Percentiles rank a stretch among this genome's conserved stretches.
phyloP scores from a whole-genome alignment of 1,284 basidiomycete genomes.

The Cryptococcus sp. region DNA sequence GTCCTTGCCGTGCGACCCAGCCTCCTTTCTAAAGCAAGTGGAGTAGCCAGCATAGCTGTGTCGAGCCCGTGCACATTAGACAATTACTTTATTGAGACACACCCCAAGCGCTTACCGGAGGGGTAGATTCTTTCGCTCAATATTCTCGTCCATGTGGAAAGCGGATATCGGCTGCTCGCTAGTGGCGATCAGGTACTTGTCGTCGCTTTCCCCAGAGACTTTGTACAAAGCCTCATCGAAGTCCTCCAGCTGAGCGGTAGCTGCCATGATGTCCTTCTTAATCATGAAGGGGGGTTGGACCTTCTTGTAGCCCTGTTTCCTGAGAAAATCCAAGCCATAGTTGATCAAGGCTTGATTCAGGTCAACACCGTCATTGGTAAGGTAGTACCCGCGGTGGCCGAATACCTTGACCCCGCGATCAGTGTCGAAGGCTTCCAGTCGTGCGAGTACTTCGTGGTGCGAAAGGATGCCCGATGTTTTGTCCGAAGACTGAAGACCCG shows the following conservation, averaged over 20 bases:
- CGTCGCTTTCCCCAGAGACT: constrained; percentile 77
- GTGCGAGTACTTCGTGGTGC: constrained; percentile 93
- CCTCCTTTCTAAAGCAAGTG: constrained; percentile 99
- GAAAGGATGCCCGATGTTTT: constrained; percentile 72
- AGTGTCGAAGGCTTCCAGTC: constrained; percentile 91
- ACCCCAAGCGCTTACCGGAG: constrained; percentile 62
- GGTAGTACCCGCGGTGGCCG: constrained; percentile 94
- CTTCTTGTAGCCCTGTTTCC: constrained; percentile 81
- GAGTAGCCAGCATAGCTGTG: constrained; percentile 60
- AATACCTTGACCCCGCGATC: constrained; percentile 91
- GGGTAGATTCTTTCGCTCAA: constrained; percentile 88
- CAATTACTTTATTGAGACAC: too few relatives aligned
- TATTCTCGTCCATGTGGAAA: constrained; percentile 94
- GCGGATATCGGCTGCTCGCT: constrained; percentile 98
- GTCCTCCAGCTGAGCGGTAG: constrained; percentile 95
- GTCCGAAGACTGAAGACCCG: constrained; percentile 55
- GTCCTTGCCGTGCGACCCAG: constrained; percentile 92
- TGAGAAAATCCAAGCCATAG: constrained; percentile 91
- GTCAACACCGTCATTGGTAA: constrained; percentile 92
- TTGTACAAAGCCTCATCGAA: constrained; percentile 99
- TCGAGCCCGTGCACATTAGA: background rate
- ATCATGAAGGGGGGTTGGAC: constrained; percentile 98
- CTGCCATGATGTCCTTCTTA: constrained; percentile 95
- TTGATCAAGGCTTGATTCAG: constrained; percentile 95
- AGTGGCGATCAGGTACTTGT: constrained; percentile 98